phyloP scores from a whole-genome alignment of 2,329 filamentous ascomycete genomes.

The Biscogniauxia mediterranea region DNA sequence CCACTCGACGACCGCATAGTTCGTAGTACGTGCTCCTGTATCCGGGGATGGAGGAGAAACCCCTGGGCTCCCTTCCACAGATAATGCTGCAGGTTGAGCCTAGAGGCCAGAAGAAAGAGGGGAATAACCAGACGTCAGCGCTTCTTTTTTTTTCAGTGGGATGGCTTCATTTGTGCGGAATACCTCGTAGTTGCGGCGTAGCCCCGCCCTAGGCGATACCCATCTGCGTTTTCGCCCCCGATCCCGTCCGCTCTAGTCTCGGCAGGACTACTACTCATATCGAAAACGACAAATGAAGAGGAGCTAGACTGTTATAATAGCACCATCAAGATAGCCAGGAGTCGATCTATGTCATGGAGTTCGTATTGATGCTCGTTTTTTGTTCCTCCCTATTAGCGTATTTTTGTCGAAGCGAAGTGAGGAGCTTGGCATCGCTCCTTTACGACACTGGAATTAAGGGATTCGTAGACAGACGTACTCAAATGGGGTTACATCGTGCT shows the following conservation, averaged over 20 bases:
- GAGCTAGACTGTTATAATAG: not conserved
- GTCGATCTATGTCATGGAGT: too few relatives aligned
- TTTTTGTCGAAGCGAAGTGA: too few relatives aligned
- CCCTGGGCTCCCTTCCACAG: slow-evolving; percentile 10
- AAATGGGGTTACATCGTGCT: too few relatives aligned
- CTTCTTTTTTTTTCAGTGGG: slow-evolving; percentile 1
- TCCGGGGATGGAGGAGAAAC: slow-evolving; percentile 12
- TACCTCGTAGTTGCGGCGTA: slow-evolving; percentile 12
- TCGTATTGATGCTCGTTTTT: too few relatives aligned
- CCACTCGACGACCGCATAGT: not conserved
- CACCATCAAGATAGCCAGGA: too few relatives aligned
- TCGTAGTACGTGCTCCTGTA: slow-evolving; percentile 7
- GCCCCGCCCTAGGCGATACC: slow-evolving; percentile 8
- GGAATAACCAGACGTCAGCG: not conserved
- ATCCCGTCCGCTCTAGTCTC: not conserved
- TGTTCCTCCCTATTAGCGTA: too few relatives aligned
- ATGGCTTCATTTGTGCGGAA: not conserved
- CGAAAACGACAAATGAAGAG: not conserved
- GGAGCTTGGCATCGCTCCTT: too few relatives aligned
- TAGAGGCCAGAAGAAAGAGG: not conserved
- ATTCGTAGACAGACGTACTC: too few relatives aligned
- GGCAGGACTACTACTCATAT: not conserved
- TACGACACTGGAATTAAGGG: too few relatives aligned
- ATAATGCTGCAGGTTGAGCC: slow-evolving; percentile 15
- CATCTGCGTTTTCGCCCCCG: slow-evolving; percentile 3